These are phyloP conservation scores for Thermochaetoides thermophila DNA, from an alignment of 495 filamentous ascomycete species.

Conservation along the genomic window DNA sequence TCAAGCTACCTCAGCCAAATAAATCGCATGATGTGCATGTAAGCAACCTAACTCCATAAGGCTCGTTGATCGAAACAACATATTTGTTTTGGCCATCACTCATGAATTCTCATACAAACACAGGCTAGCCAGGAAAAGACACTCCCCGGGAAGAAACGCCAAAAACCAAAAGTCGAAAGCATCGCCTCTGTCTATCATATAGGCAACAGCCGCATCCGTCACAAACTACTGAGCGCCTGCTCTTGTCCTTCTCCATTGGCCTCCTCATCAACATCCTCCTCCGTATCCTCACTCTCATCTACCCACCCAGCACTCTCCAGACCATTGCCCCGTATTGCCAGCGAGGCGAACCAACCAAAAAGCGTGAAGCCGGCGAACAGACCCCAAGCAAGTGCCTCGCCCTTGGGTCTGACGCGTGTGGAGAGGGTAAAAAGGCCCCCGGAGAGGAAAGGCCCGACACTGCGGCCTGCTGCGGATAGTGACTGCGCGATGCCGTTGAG, in stretches of 20 bases:
- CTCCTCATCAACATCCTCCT: slow-evolving; percentile 3
- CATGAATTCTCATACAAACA: no score
- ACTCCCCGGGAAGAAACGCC: no score
- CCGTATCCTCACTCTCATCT: slow-evolving; percentile 9
- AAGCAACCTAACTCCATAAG: no score
- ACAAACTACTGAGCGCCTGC: no score
- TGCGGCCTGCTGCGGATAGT: slow-evolving; percentile 78
- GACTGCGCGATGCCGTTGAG: slow-evolving; percentile 92
- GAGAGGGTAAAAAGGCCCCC: slow-evolving; percentile 69
- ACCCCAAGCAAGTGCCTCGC: slow-evolving; percentile 74
- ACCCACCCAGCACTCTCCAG: slow-evolving; percentile 37
- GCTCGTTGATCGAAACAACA: no score
- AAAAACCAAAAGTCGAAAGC: no score
- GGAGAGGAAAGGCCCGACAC: slow-evolving; percentile 75
- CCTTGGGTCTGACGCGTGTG: slow-evolving; percentile 53
- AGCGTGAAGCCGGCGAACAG: slow-evolving; percentile 67
- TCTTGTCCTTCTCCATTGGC: neutral
- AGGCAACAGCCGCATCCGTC: no score
- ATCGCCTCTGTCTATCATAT: no score
- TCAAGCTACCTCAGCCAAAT: no score
- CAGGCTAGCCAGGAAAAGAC: no score
- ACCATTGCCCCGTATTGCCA: slow-evolving; percentile 51
- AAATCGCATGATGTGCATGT: no score
- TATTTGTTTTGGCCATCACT: no score
- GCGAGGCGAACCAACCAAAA: slow-evolving; percentile 59